Base-by-base conservation (phyloP, 2,329 filamentous ascomycete species). In the Dryadomyces quercivorus region DNA sequence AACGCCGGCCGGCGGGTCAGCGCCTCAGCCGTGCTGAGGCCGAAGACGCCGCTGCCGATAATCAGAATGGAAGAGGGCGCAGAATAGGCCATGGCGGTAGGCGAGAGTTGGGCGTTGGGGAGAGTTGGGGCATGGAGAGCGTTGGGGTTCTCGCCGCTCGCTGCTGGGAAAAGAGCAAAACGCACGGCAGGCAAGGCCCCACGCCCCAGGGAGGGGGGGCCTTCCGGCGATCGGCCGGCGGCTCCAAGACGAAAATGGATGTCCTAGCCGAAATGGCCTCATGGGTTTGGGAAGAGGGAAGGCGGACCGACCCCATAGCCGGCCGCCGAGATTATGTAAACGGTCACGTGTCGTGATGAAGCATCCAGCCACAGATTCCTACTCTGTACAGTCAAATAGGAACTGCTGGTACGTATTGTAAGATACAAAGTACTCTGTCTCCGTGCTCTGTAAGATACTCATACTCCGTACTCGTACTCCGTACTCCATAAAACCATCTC, bases 41-140 rank as follows among this genome's bases (percentile, higher is more conserved):
- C 81, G 60, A 84, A 84, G 58, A 81, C 78, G 47, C 81, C 81
- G n/a, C 79, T 79, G 54, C 85, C 85, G 54, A 88, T 68, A 58
- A 89, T 84, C 54, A 89, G 74, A 62, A 88, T 75, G 20, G 77
- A 77, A 48, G 67, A 64, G 16, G 74, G 75, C 15, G 62, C 50
- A n/a, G 62, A 55, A 57, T 61, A 66, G 21, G 59, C 40, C 38
- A 62, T 57, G 36, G 55, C 48, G 42, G 56, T n/a, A 16, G 49
- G 52, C 40, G 50, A n/a, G 22, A 55, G 51, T 20, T 5, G 43
- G 38, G 18, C 9, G 31, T 13, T 40, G 6, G 10, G 4, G 36
- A 16, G 10, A 13, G 36, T 16, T 40, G 36, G 10, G 4, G 36
- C 4, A 40, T n/a, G n/a, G n/a, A n/a, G n/a, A n/a, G n/a, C n/a